Base-by-base conservation (phyloP, 2,329 filamentous ascomycete species). In the Colletotrichum noveboracense region DNA sequence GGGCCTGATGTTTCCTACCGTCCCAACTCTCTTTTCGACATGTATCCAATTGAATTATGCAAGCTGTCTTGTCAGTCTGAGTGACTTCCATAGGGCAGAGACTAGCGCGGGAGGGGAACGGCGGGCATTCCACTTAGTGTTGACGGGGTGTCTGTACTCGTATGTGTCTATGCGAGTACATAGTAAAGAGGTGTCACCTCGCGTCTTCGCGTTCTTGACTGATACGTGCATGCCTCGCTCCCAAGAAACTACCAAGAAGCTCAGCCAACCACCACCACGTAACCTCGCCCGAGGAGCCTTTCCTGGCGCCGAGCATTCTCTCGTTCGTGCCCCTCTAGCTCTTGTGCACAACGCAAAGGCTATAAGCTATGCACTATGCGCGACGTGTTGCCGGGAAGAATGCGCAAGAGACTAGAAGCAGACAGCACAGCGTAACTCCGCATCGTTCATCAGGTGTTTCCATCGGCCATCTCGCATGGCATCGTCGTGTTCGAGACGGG, bases 401-500 rank as follows among this genome's bases (percentile, higher is more conserved):
- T 55, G 24, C 18, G 58, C 48, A 18, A 56, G 65, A 16, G 24
- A 21, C 55, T 26, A 60, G 32, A 36, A 30, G 16, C 58, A 61
- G 28, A 56, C 28, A 32, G 10, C 14, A 36, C 30, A 58, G n/a
- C 28, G 43, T n/a, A 18, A 21, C 69, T 62, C 38, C 28, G 60
- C 70, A 52, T 65, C 60, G 52, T 71, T 21, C 61, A 24, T 43
- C 36, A 70, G 36, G 67, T 24, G 30, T 24, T 32, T 56, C 56
- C 72, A 72, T 75, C 69, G 72, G 69, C 16, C 69, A 32, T 75
- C 72, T 72, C 26, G 72, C 72, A 64, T 55, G 69, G 55, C 65
- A 62, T 73, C 70, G 66, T 71, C 43, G 60, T 28, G 68, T 70
- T 28, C 26, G 24, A 48, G 26, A 21, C 43, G 60, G 48, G 28